A percentile compares a stretch with the other conserved stretches of the same genome.
Conservation (phyloP, 768 basidiomycete species). For the Leccinum arenicola region DNA sequence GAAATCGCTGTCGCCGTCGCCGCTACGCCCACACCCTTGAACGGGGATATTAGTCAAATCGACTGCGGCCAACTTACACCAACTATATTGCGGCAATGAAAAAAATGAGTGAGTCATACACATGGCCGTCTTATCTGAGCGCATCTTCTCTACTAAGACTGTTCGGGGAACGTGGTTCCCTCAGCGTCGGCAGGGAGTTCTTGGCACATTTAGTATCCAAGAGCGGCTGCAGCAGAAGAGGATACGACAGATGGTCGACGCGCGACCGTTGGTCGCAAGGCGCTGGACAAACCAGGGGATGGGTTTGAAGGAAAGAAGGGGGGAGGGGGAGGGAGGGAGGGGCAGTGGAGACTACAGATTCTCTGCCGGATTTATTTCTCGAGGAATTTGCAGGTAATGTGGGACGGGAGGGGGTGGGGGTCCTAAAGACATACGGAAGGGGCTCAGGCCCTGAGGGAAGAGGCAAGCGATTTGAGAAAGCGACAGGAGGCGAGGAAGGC, state of each 20-base stretch:
- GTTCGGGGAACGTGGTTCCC: background rate
- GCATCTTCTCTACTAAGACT: background rate
- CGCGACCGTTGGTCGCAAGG: slow-evolving; percentile 35
- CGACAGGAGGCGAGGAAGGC: slow-evolving; percentile 1
- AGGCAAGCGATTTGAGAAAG: slow-evolving; percentile 8
- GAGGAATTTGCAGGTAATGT: slow-evolving; percentile 39
- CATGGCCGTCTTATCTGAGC: background rate
- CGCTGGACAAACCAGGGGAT: slow-evolving; percentile 24
- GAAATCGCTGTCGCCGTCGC: background rate
- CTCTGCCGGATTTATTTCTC: slow-evolving; percentile 23
- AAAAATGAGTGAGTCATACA: background rate
- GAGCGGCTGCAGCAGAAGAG: slow-evolving; percentile 25
- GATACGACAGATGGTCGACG: slow-evolving; percentile 47
- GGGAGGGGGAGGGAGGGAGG: slow-evolving; percentile 22
- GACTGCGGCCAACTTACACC: background rate
- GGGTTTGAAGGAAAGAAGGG: slow-evolving; percentile 23
- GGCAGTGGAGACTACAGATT: slow-evolving; percentile 14
- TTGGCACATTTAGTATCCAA: background rate
- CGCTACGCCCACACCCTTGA: background rate
- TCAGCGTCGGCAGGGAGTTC: background rate
- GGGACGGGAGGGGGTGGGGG: slow-evolving; percentile 32
- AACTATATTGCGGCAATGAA: background rate
- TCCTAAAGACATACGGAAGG: slow-evolving; percentile 23
- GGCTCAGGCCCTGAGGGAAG: slow-evolving; percentile 13
- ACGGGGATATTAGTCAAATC: slow-evolving; percentile 3